These are phyloP conservation scores for Spatholobus suberectus DNA, from an alignment of 306 rosid species.

Conservation along the genomic window DNA sequence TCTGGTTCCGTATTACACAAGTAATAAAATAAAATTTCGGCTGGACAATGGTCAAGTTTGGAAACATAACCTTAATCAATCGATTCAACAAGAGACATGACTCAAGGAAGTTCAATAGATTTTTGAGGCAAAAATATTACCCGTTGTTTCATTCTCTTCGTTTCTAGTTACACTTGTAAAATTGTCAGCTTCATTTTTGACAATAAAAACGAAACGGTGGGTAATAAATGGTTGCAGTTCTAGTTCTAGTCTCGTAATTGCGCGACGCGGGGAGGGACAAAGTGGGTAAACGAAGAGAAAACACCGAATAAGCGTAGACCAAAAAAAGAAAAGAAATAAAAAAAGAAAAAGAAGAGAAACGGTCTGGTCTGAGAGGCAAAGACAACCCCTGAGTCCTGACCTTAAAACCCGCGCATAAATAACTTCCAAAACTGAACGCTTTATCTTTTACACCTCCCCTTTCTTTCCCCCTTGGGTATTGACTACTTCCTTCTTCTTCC, in stretches of 20 bases:
- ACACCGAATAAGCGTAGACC: conserved; percentile 48
- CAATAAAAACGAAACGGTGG: background rate
- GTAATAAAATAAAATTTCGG: too few species aligned
- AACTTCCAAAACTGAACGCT: conserved; percentile 43
- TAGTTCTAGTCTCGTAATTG: background rate
- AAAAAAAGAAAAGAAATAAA: conserved; percentile 26
- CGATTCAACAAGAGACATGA: too few species aligned
- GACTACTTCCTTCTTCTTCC: too few species aligned
- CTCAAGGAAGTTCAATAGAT: too few species aligned
- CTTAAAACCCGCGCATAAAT: conserved; percentile 43
- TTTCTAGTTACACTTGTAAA: background rate
- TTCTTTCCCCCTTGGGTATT: background rate
- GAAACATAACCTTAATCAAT: too few species aligned
- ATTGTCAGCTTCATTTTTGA: background rate
- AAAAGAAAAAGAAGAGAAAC: conserved; percentile 44
- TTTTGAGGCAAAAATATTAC: too few species aligned
- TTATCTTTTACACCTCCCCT: conserved; percentile 35
- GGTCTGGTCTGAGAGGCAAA: conserved; percentile 47
- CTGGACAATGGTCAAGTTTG: too few species aligned
- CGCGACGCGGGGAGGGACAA: background rate
- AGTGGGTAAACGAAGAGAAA: conserved; percentile 25
- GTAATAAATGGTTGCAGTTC: background rate
- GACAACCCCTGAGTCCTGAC: conserved; percentile 34
- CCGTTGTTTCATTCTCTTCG: too few species aligned
- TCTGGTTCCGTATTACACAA: too few species aligned